Evolutionary conservation across 2,329 filamentous ascomycete species (phyloP), one percentile per base, ranked within the genome.

Genomic region (Scolecobasidium constrictum): DNA sequence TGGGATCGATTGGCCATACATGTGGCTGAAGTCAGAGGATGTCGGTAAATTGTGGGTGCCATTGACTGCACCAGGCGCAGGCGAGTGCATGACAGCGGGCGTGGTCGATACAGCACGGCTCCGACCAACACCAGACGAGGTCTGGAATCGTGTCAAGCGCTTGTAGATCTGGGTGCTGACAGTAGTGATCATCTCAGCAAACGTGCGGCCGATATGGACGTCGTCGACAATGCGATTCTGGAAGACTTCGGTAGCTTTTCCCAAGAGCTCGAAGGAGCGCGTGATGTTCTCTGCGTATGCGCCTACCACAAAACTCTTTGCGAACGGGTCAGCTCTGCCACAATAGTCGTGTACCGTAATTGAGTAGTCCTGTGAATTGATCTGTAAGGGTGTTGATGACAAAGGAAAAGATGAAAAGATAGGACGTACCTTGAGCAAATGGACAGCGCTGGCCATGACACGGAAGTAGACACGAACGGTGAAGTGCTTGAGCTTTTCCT

Each of bases 401-500:
- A 34, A 20, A 28, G 31, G 31, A 22, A 23, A 20, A 4, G 26
- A 38, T 31, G 23, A 28, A 44, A 31, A 38, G n/a, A 20, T 16
- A 4, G 20, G n/a, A 45, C 56, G 40, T 59, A 71, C 69, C 58
- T 81, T 92, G 39, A 92, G 72, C 15, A 92, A 61, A 54, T 92
- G 88, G 75, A 90, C 88, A 48, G 83, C 83, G 3, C 85, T 84
- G 45, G 80, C 85, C 49, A 90, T 86, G 56, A 92, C 90, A 44
- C 85, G 78, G 64, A 92, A 88, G 58, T 90, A 90, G 0, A 85
- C 90, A 37, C 85, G 73, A 4, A 92, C 85, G 0, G 85, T 85
- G 0, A 83, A 83, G 55, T 90, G 85, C 56, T 86, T 85, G 35
- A 92, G 76, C 52, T 84, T 87, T 31, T 81, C 81, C 5, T 75